Percentiles rank a stretch among this genome's conserved stretches.
Evolutionary conservation across 2,329 filamentous ascomycete species (phyloP).

Genomic region (Fonsecaea nubica): DNA sequence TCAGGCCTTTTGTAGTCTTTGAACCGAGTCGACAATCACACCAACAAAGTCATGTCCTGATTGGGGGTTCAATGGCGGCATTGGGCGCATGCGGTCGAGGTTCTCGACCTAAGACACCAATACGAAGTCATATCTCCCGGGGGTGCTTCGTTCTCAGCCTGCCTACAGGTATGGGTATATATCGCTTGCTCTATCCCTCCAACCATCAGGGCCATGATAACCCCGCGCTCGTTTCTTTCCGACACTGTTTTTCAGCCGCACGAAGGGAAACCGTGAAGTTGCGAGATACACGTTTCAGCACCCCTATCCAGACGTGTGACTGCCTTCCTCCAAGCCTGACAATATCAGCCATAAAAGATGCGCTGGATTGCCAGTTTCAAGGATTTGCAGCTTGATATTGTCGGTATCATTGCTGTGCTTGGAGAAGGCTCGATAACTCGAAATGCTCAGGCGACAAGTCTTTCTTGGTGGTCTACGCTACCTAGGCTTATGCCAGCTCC

Average conservation of each 20-base stretch:
- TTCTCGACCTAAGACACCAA: neutral
- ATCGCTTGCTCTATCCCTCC: neutral
- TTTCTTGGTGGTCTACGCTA: constrained; percentile 64
- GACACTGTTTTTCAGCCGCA: constrained; percentile 1
- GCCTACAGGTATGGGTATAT: neutral
- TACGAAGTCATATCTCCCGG: neutral
- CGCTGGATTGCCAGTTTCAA: constrained; percentile 27
- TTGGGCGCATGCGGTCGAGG: neutral
- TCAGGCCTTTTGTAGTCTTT: neutral
- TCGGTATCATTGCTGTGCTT: constrained; percentile 68
- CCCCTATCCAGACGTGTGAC: neutral
- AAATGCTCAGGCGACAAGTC: constrained; percentile 65
- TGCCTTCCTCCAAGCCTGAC: neutral
- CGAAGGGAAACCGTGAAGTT: neutral
- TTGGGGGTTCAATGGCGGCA: neutral
- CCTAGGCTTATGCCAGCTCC: constrained; percentile 68
- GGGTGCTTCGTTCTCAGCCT: neutral
- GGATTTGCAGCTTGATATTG: constrained; percentile 58
- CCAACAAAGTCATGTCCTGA: neutral
- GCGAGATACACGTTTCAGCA: neutral
- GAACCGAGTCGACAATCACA: neutral
- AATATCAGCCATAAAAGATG: constrained; percentile 20
- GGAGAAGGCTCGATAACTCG: constrained; percentile 66
- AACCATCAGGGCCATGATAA: constrained; percentile 1
- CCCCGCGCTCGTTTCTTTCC: neutral